Base-by-base conservation (phyloP, 371 early-diverging fungal species). In the Lichtheimia ornata region DNA sequence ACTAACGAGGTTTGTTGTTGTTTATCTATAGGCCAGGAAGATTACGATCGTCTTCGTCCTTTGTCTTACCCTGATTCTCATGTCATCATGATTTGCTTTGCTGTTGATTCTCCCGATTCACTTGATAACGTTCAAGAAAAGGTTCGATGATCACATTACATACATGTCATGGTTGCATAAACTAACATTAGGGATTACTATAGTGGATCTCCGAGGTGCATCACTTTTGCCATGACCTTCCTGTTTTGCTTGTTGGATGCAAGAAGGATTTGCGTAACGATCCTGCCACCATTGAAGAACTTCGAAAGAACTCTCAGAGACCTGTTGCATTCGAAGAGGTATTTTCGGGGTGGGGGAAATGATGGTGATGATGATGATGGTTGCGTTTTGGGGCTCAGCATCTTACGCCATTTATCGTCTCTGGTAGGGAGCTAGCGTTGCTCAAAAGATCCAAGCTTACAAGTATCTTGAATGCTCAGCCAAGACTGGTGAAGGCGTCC, bases 201-300 rank as follows among this genome's bases (percentile, higher is more conserved):
- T 69, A 95, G 93, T 97, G 97, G 97, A 88, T 93, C 65, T 87
- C 91, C 40, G 97, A 95, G 76, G 94, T 94, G 27, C 84, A 88
- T 66, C 93, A 93, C 66, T 94, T 93, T 71, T 93, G 94, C 73
- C 79, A 84, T 59, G 91, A 90, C 22, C 76, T 94, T 52, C 97
- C 96, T 18, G 86, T 95, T 61, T 62, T 95, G 49, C 79, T 97
- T 35, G 91, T 95, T 60, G 98, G 88, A 13, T 88, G 89, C 76
- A 97, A 98, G 85, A 90, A 82, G 71, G 98, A 98, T 75, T 74
- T 95, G 68, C 84, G 98, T 65, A 81, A 85, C 64, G 93, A 94
- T 73, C 84, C 88, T 51, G 76, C 72, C 41, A 86, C 84, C 30
- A 88, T 91, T 47, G 91, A 89, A 63, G 91, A 90, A 63, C 78